Base-by-base conservation (phyloP, 2,329 filamentous ascomycete genomes). In the Ilyonectria robusta region DNA sequence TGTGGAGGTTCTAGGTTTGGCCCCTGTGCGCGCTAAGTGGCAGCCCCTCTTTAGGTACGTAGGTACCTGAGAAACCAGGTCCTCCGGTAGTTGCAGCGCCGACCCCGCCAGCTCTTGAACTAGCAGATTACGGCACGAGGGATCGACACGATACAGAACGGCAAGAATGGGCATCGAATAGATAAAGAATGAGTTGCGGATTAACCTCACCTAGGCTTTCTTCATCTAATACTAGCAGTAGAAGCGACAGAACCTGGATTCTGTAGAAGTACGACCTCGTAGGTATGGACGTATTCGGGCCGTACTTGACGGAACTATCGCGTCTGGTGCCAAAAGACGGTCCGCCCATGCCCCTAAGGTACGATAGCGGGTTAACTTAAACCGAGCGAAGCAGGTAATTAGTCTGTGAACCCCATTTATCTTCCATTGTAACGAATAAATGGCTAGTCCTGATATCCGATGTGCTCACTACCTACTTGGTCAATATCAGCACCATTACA, bases 1-100 rank as follows among this genome's bases (percentile, higher is more conserved):
- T 23, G 62, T 59, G 62, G 62, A 64, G 54, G 62, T 55, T 59
- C 56, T 62, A 42, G 59, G 59, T 62, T 59, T 59, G 48, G 50
- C 56, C 62, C 62, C 62, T 65, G 62, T 44, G 35, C 26, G 26
- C 62, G 56, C 47, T 54, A 59, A 50, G 42, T 59, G 40, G 29
- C 56, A 31, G 50, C 62, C 56, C 59, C 59, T 62, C 59, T 33
- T 60, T 57, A 23, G 53, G 59, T 50, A 50, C 59, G 23, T 53
- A 29, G 17, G 50, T 55, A 53, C 50, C 44, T 53, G n/a, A 53
- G 29, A 35, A 37, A 35, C 50, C 50, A 35, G 56, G 40, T 51
- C 46, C 40, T 46, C 48, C 50, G 50, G 59, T 55, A 55, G 59
- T 61, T 61, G 59, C 37, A 35, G 29, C n/a, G 19, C 50, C 50